Evolutionary conservation across 148 eudicot species (phyloP).

Genomic region (Chenopodium berlandieri): DNA sequence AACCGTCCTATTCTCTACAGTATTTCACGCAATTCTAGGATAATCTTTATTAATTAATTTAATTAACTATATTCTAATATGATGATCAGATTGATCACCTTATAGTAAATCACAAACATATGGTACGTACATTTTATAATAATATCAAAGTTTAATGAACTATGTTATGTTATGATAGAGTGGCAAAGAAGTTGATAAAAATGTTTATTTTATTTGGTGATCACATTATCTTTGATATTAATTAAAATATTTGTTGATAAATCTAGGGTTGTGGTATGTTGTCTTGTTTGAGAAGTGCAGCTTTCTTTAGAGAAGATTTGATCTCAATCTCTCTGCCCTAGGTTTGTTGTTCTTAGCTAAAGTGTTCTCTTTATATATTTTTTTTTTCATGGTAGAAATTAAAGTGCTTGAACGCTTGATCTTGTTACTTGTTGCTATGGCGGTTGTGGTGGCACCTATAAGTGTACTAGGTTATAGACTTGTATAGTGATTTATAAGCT

Average conservation of each 20-base stretch:
- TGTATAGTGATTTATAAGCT: background rate
- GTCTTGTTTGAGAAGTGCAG: slow-evolving; percentile 23
- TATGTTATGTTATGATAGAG: background rate
- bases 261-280: background rate
- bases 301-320: background rate
- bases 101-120: slow-evolving; percentile 10
- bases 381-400: no score
- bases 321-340: slow-evolving; percentile 1
- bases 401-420: background rate
- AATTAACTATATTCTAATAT: background rate
- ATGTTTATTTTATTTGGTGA: background rate
- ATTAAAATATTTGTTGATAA: background rate
- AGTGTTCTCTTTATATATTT: background rate
- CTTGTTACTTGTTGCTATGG: background rate
- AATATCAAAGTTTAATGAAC: no score
- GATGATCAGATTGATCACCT: slow-evolving; percentile 22
- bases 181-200: background rate
- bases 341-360: background rate
- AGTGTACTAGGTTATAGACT: background rate
- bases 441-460: background rate
- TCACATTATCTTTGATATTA: slow-evolving; percentile 3
- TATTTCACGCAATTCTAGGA: slow-evolving; percentile 21
- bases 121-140: background rate
- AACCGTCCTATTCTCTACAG: slow-evolving; percentile 2
- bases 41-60: slow-evolving; percentile 1